phyloP scores from a whole-genome alignment of 345 rosid species.

The Lepidium didymum region DNA sequence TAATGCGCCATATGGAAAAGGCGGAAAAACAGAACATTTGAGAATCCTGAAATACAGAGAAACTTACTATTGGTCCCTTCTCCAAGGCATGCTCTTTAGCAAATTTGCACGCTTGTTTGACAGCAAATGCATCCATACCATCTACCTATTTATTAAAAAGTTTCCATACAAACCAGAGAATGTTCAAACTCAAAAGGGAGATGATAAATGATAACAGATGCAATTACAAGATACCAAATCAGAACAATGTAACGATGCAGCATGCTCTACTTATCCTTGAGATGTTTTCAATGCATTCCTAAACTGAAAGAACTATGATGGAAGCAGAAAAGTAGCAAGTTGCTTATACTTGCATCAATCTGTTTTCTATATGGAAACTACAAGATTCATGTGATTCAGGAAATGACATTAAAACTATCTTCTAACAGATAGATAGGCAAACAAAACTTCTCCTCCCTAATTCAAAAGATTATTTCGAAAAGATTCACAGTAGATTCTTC shows the following conservation, averaged over 20 bases:
- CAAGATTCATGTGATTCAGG: neutral
- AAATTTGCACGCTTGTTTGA: constrained; percentile 93
- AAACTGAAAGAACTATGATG: neutral
- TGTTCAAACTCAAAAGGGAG: neutral
- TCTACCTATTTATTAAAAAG: constrained; percentile 49
- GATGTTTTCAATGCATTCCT: neutral
- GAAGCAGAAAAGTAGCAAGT: neutral
- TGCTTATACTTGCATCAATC: neutral
- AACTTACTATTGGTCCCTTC: constrained; percentile 93
- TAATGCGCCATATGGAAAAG: neutral
- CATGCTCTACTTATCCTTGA: neutral
- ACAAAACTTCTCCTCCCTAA: neutral
- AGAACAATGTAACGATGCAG: neutral
- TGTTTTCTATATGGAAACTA: neutral
- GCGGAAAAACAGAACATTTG: neutral
- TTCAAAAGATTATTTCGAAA: neutral
- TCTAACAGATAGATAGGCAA: neutral
- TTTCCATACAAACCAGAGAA: neutral
- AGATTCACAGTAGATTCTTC: no score
- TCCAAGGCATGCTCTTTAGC: constrained; percentile 86
- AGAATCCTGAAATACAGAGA: neutral
- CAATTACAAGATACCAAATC: neutral
- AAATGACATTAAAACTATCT: neutral
- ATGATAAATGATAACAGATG: neutral
- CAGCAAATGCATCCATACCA: constrained; percentile 98